A percentile compares a stretch with the other conserved stretches of the same genome.
Evolutionary conservation across 225 moss, liverwort and hornwort genomes (phyloP).

Genomic region (Bryoerythrophyllum caledonicum): DNA sequence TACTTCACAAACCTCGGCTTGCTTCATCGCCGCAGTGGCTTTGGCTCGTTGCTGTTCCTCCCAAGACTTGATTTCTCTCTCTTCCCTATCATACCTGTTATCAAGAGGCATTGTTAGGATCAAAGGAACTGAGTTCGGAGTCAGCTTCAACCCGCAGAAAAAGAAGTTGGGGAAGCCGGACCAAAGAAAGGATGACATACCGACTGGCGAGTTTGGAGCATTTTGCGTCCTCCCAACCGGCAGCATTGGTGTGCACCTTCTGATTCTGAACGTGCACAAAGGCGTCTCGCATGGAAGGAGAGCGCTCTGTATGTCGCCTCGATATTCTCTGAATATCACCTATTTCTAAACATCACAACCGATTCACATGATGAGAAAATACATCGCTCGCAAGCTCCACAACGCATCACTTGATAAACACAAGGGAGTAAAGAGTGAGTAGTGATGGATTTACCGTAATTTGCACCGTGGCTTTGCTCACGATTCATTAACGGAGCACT

Average conservation of each 20-base stretch:
- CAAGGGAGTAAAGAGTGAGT: background rate
- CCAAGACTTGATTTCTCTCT: conserved; percentile 13
- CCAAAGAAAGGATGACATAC: background rate
- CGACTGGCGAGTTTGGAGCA: conserved; percentile 4
- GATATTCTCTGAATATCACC: conserved; percentile 18
- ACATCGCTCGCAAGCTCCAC: background rate
- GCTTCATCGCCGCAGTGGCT: conserved; percentile 17
- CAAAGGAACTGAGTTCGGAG: background rate
- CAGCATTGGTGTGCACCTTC: background rate
- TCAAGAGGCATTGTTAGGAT: background rate
- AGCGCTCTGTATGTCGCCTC: conserved; percentile 31
- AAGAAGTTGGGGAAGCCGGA: background rate
- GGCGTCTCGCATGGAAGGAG: conserved; percentile 22
- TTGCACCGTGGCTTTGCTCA: conserved; percentile 19
- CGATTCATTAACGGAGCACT: conserved; percentile 36
- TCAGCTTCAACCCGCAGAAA: no score
- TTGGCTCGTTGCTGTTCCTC: conserved; percentile 29
- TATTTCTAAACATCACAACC: conserved; percentile 12
- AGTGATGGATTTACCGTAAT: conserved; percentile 17
- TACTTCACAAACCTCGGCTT: conserved; percentile 25
- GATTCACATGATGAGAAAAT: no score
- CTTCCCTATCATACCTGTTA: conserved; percentile 17
- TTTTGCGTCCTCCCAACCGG: conserved; percentile 17
- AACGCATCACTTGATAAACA: background rate
- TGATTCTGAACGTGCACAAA: conserved; percentile 10